Evolutionary conservation across 495 filamentous ascomycete genomes (phyloP), one percentile per base, ranked within the genome.

Genomic region (Talaromyces borbonicus): DNA sequence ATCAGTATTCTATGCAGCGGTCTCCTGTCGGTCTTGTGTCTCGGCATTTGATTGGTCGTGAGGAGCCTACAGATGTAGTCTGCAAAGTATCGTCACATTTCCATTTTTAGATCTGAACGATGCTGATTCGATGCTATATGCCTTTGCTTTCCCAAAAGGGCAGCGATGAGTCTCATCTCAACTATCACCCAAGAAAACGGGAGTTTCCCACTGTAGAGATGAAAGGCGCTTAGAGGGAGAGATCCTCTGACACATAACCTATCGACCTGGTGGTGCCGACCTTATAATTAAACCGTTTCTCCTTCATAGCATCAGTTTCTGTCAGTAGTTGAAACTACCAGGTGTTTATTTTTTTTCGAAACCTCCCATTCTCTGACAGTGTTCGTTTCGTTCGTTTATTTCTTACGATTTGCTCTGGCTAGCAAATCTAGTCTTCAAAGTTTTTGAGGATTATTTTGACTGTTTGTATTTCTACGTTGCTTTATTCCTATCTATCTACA

Each of bases 331-430:
- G 38, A 24, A 15, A 20, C 35, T 37, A 20, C 35, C 19, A n/a
- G 32, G 15, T 39, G 20, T 41, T 24, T 41, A 2, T 5, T 24
- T 26, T 41, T 26, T n/a, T 41, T 19, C n/a, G n/a, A n/a, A n/a
- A n/a, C n/a, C n/a, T n/a, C n/a, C n/a, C n/a, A n/a, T 22, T 41
- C 12, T 20, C 35, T 38, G 19, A 26, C 38, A 26, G 8, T 16
- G 15, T 41, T 23, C 14, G 38, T 41, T 41, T 41, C 38, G 38
- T 41, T 41, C 38, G 22, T 41, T 41, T 9, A 8, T 39, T 6
- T 39, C 36, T 18, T 12, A 23, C n/a, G 38, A 15, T 41, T 41
- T 41, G 38, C 38, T 41, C 38, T 41, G 38, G 38, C 19, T 20
- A 41, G 38, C 22, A 41, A 44, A 32, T n/a, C 25, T 44, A 20